Percentiles rank a stretch among this genome's conserved stretches.
Evolutionary conservation across 768 basidiomycete species (phyloP).

Genomic region (Rhodocollybia butyracea): DNA sequence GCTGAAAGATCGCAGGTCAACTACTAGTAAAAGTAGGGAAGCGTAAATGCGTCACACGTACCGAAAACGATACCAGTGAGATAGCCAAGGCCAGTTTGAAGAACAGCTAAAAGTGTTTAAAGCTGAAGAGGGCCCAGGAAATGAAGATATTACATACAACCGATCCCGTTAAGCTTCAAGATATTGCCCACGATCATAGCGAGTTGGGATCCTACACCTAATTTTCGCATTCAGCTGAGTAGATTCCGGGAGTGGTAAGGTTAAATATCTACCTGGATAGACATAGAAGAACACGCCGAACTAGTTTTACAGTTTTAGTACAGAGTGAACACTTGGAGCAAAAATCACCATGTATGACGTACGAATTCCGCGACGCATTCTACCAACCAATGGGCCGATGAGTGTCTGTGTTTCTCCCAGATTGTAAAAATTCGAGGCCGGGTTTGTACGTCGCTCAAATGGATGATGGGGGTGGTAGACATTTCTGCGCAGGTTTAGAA

Average conservation of each 20-base stretch:
- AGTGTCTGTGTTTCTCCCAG: conserved; percentile 51
- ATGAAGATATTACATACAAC: conserved; percentile 38
- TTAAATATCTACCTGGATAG: conserved; percentile 41
- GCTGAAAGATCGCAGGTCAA: too few species aligned
- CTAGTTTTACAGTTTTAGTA: conserved; percentile 32
- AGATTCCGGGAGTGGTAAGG: not conserved
- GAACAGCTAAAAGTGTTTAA: conserved; percentile 34
- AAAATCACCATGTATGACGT: not conserved
- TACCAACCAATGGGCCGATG: conserved; percentile 45
- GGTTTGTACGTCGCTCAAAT: conserved; percentile 38
- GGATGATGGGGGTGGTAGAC: conserved; percentile 17
- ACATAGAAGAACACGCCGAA: conserved; percentile 61
- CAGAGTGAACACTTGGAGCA: conserved; percentile 4
- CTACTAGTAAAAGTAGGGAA: too few species aligned
- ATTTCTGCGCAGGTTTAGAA: too few species aligned
- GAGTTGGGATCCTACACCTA: conserved; percentile 55
- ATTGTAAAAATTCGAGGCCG: conserved; percentile 34
- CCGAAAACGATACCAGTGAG: conserved; percentile 57
- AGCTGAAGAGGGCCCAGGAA: conserved; percentile 2
- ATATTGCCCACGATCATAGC: conserved; percentile 47
- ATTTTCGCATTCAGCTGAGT: not conserved
- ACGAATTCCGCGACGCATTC: conserved; percentile 65
- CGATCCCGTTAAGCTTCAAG: conserved; percentile 35
- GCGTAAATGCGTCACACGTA: too few species aligned
- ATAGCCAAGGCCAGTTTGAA: conserved; percentile 58